phyloP scores from a whole-genome alignment of 2,329 filamentous ascomycete genomes.

The Metarhizium rileyi region DNA sequence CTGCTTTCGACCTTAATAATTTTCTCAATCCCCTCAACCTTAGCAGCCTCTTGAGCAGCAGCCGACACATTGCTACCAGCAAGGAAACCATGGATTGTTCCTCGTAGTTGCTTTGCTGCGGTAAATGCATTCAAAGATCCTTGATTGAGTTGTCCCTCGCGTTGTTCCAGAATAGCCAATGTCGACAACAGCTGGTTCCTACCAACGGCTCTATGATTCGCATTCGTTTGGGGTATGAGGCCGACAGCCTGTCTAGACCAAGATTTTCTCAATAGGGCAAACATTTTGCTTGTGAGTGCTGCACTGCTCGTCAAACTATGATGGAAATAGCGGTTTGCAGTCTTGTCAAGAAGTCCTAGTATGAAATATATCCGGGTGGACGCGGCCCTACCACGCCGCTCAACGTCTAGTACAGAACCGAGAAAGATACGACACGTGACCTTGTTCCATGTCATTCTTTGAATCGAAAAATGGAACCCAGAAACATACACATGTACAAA shows the following conservation, averaged over 20 bases:
- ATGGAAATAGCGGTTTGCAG: background rate
- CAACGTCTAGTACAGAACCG: too few relatives aligned
- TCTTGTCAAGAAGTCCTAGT: background rate
- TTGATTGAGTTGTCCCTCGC: constrained; percentile 74
- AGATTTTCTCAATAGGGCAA: constrained; percentile 20
- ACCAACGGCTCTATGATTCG: background rate
- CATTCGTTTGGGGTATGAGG: background rate
- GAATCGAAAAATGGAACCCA: background rate
- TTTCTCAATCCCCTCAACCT: constrained; percentile 85
- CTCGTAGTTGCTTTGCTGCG: constrained; percentile 79
- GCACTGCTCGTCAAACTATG: background rate
- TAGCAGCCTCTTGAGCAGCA: constrained; percentile 75
- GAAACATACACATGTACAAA: background rate
- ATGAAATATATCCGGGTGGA: constrained; percentile 11
- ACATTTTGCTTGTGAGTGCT: constrained; percentile 15
- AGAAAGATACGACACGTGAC: background rate
- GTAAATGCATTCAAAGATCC: constrained; percentile 78
- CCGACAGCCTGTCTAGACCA: constrained; percentile 4
- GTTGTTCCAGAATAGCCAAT: constrained; percentile 85
- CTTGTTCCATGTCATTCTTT: background rate
- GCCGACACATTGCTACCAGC: constrained; percentile 69
- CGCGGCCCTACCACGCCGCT: constrained; percentile 19
- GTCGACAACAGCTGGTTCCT: constrained; percentile 52
- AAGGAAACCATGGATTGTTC: constrained; percentile 75
- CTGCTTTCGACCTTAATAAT: constrained; percentile 80